Base-by-base conservation (phyloP, 768 basidiomycete species). In the Dacryopinax spathularia region DNA sequence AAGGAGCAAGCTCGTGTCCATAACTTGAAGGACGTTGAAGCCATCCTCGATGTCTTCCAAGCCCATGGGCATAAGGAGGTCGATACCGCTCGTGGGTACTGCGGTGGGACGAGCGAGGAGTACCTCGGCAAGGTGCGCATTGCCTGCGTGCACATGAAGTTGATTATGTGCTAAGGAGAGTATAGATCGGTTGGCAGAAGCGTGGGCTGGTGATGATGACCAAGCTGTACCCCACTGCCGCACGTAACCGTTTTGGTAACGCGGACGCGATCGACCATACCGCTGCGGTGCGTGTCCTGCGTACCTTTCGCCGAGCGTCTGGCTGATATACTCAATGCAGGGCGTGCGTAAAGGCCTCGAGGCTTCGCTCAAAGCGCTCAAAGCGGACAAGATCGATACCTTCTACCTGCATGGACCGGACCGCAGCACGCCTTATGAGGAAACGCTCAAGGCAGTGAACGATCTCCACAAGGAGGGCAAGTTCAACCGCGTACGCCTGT, bases 191-290 rank as follows among this genome's bases (percentile, higher is more conserved):
- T 64, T 80, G 80, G 75, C 73, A 80, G 64, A 71, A 73, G 43
- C 77, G 81, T 34, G 82, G 82, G 0, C 69, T 85, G 27, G 77
- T 77, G 63, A 73, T 86, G 41, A 82, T 84, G 41, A 86, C 83
- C 0, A 87, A 87, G 70, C 77, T 83, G 18, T 79, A 78, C 65
- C 83, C 84, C 0, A 69, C 65, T 43, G 61, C 65, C 10, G 75
- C 75, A 35, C 63, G 67, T 13, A 16, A 36, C 27, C 33, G 33
- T 5, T 0, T 2, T 36, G 63, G 63, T 62, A 29, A 12, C 37
- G 48, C 60, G 65, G 66, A 64, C 60, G 37, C 16, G 65, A 63
- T 71, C 25, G 65, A 67, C 29, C 71, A 72, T 37, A 68, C 70
- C n/a, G 69, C 70, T 9, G 70, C 68, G 66, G 71, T 69, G 22